A percentile compares a stretch with the other conserved stretches of the same genome.
phyloP scores from a whole-genome alignment of 805 yeast genomes.

The Torulaspora franciscae region DNA sequence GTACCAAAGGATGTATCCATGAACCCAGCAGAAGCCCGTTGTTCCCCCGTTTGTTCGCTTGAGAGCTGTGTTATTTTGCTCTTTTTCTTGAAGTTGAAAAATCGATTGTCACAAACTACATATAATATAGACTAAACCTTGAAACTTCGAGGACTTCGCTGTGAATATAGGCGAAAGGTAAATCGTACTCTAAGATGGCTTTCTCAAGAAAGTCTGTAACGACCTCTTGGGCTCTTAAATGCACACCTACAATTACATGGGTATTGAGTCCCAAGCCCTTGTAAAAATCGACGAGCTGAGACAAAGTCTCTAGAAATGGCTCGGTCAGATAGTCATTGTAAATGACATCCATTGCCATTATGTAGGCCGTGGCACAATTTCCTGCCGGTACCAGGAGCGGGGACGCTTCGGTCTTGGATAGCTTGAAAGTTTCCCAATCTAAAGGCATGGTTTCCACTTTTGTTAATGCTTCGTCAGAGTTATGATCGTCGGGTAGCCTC shows the following conservation, averaged over 20 bases:
- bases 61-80: not conserved
- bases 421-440: constrained; percentile 33
- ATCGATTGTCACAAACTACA: constrained; percentile 3
- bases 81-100: not conserved
- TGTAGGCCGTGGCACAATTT: constrained; percentile 13
- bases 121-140: constrained; percentile 24
- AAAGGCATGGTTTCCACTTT: constrained; percentile 25
- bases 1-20: constrained; percentile 24
- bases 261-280: constrained; percentile 1
- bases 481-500: not conserved
- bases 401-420: constrained; percentile 4
- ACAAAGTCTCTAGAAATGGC: constrained; percentile 30
- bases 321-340: constrained; percentile 35
- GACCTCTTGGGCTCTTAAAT: constrained; percentile 32
- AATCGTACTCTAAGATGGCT: constrained; percentile 21
- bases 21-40: constrained; percentile 1
- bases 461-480: constrained; percentile 5
- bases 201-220: constrained; percentile 27
- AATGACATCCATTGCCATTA: constrained; percentile 36
- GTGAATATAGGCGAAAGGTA: constrained; percentile 20
- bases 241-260: constrained; percentile 30
- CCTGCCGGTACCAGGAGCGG: not conserved
- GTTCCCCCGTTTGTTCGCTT: not conserved
- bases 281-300: constrained; percentile 13
- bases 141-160: constrained; percentile 19